Conservation (phyloP, 164 flowering plant genomes). For the Vitis riparia region DNA sequence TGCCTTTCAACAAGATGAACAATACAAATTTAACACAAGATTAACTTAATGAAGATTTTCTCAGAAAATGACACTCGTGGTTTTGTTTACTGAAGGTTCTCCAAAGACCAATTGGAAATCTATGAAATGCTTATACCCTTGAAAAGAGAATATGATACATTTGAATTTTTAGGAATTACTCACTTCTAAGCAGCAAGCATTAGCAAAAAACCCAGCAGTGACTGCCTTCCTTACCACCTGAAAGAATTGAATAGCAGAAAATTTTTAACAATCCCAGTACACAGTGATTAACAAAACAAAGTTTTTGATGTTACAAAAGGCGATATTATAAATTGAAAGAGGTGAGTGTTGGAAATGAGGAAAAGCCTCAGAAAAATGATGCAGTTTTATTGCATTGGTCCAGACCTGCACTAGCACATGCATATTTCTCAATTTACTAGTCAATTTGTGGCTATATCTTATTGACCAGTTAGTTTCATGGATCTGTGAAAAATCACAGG, state of each 20-base stretch:
- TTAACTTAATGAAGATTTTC: not conserved
- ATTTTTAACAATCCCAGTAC: not conserved
- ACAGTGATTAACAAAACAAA: not conserved
- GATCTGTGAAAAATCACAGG: too few species aligned
- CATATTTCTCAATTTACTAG: not conserved
- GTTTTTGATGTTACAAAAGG: not conserved
- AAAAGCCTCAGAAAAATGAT: not conserved
- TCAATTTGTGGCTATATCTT: too few species aligned
- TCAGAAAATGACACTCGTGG: not conserved
- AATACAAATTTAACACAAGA: not conserved
- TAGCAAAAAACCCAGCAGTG: slow-evolving; percentile 92
- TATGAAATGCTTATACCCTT: not conserved
- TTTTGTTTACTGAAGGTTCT: not conserved
- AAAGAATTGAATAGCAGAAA: slow-evolving; percentile 9
- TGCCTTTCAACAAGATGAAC: slow-evolving; percentile 37
- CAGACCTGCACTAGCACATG: too few species aligned
- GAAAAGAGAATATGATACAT: not conserved
- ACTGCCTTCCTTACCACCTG: slow-evolving; percentile 88
- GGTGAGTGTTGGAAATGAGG: not conserved
- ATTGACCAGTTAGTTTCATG: too few species aligned
- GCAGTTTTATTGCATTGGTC: too few species aligned
- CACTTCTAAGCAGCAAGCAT: slow-evolving; percentile 93
- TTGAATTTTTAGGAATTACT: slow-evolving; percentile 24
- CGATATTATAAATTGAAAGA: not conserved
- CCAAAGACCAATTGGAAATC: not conserved